Evolutionary conservation across 805 yeast genomes (phyloP), one percentile per base, ranked within the genome.

Genomic region (Sungouiella thailandica): DNA sequence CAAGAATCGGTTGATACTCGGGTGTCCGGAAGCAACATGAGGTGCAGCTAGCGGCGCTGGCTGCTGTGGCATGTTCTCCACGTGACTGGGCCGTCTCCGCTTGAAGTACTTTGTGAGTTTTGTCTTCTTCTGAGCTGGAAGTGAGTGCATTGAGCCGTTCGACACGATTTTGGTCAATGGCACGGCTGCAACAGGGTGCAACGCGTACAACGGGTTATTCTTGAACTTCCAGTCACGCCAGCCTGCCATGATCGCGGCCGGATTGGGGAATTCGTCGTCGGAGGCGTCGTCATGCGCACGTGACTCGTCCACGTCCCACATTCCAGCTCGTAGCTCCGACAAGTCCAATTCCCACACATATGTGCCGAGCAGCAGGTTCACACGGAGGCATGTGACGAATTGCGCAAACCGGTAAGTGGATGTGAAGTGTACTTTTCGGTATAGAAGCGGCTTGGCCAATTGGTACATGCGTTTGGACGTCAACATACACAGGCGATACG

Each of bases 151-250:
- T 11, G 37, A 28, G 4, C 39, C 26, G 19, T 37, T 40, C 2
- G 48, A 35, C 7, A 31, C 25, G 9, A 39, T 32, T 33, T 40
- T 51, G 6, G 50, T 37, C 23, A 47, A 36, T 9, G 40, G 40
- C 4, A 31, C 30, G 6, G 46, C 35, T 1, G 56, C 41, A 2
- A 54, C 47, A 3, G 52, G 43, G 34, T 48, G 56, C 25, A 58
- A 40, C 1, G 66, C 51, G 50, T 80, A 81, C 23, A 83, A 54
- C 1, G 90, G 85, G 56, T 82, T 88, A 32, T 72, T 74, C 41
- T 85, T 71, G 49, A 72, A 80, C 49, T 85, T 82, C 95, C 95
- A 87, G 55, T 87, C 96, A 52, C 96, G 70, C 96, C 96, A 87
- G 7, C 90, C 82, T 0, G 95, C 95, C 32, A 73, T 58, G 2